Percentiles rank a stretch among this genome's conserved stretches.
phyloP scores from a whole-genome alignment of 306 rosid species.

The Vicia faba region DNA sequence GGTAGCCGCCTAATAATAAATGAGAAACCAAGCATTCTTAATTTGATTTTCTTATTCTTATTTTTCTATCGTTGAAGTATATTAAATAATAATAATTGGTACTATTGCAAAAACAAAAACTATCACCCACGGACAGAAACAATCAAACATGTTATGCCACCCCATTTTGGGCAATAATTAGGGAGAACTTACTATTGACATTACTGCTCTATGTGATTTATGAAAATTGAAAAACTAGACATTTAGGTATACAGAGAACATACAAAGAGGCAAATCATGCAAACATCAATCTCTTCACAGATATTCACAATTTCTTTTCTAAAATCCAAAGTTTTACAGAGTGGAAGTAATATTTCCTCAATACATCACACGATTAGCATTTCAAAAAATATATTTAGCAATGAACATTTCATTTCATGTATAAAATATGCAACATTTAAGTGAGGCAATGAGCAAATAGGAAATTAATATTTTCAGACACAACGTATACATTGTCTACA shows the following conservation, averaged over 20 bases:
- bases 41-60: background rate
- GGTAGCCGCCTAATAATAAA: constrained; percentile 14
- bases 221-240: background rate
- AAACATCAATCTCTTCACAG: constrained; percentile 12
- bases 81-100: background rate
- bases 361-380: constrained; percentile 14
- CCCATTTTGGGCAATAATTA: background rate
- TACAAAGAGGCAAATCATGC: constrained; percentile 9
- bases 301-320: constrained; percentile 3
- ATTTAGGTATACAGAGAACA: constrained; percentile 18
- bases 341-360: constrained; percentile 10
- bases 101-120: background rate
- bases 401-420: background rate
- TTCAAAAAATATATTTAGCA: constrained; percentile 18
- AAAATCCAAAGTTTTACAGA: background rate
- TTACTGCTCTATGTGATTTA: background rate
- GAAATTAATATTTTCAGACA: background rate
- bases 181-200: background rate
- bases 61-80: background rate
- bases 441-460: constrained; percentile 2
- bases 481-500: background rate
- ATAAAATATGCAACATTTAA: constrained; percentile 20
- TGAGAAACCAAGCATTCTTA: constrained; percentile 24
- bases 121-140: constrained; percentile 21
- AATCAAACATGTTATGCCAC: constrained; percentile 6